phyloP scores from a whole-genome alignment of 257 asterid species.

The Verbena officinalis region DNA sequence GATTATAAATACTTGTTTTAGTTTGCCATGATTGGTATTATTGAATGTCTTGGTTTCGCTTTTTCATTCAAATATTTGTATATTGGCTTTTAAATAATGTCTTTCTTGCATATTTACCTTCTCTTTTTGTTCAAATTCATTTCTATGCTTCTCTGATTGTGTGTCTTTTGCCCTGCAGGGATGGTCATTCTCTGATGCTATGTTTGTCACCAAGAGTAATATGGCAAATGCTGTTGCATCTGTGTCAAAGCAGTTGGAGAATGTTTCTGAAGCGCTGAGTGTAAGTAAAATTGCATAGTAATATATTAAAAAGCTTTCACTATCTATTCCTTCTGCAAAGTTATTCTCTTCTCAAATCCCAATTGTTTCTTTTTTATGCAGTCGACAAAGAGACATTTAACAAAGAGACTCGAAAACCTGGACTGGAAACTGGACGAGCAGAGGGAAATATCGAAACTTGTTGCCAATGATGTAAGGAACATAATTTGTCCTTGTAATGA shows the following conservation, averaged over 20 bases:
- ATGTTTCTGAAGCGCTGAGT: slow-evolving; percentile 70
- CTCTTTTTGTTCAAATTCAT: no score
- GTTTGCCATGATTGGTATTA: neutral
- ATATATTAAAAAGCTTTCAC: slow-evolving; percentile 6
- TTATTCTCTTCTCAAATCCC: slow-evolving; percentile 13
- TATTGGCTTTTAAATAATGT: neutral
- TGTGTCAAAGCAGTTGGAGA: slow-evolving; percentile 78
- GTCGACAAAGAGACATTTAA: slow-evolving; percentile 73
- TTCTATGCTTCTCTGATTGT: no score
- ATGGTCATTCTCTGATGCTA: slow-evolving; percentile 70
- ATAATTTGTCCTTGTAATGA: slow-evolving; percentile 8
- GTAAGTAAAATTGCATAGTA: slow-evolving; percentile 47
- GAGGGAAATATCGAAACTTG: slow-evolving; percentile 58
- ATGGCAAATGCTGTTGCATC: slow-evolving; percentile 84
- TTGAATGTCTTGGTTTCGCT: slow-evolving; percentile 8
- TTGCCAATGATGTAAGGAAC: slow-evolving; percentile 65
- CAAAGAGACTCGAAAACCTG: slow-evolving; percentile 72
- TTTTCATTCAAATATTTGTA: neutral
- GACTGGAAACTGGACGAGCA: slow-evolving; percentile 84
- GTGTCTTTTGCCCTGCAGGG: slow-evolving; percentile 50
- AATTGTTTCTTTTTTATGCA: slow-evolving; percentile 35
- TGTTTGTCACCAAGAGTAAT: slow-evolving; percentile 80
- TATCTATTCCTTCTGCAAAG: slow-evolving; percentile 1
- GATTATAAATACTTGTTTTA: neutral
- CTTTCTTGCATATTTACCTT: no score